These are phyloP conservation scores for Aspergillus tamarii DNA, from an alignment of 2,329 filamentous ascomycete species.

Conservation along the genomic window DNA sequence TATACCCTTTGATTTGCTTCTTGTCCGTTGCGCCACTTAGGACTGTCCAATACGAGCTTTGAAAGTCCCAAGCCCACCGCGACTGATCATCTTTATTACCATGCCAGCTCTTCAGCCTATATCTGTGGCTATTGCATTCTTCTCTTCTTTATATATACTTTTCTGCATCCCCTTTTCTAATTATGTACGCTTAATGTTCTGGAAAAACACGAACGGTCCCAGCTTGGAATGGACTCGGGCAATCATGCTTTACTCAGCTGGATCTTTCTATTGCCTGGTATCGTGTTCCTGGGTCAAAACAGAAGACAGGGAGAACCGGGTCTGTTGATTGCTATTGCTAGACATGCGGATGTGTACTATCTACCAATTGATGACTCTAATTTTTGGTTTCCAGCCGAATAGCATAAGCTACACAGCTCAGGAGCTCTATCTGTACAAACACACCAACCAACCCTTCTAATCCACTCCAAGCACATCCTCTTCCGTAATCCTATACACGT, in stretches of 20 bases:
- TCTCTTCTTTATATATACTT: constrained; percentile 26
- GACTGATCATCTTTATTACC: constrained; percentile 2
- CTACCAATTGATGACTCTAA: background rate
- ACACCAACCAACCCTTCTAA: background rate
- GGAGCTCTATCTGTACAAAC: background rate
- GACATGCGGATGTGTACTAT: constrained; percentile 7
- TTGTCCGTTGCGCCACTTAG: background rate
- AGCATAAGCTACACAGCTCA: background rate
- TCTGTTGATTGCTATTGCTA: constrained; percentile 1
- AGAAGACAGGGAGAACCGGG: background rate
- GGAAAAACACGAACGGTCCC: constrained; percentile 2
- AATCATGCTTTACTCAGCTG: background rate
- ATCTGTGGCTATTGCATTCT: constrained; percentile 10
- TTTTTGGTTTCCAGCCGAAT: background rate
- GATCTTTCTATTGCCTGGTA: background rate
- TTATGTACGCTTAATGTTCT: constrained; percentile 21
- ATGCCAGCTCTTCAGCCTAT: constrained; percentile 18
- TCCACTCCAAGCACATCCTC: constrained; percentile 25
- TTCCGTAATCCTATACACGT: constrained; percentile 42
- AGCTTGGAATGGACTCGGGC: constrained; percentile 1
- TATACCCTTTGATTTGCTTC: constrained; percentile 21
- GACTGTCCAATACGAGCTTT: background rate
- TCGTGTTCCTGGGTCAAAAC: too few relatives aligned
- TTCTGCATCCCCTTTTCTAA: constrained; percentile 9
- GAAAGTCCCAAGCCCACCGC: background rate